These are phyloP conservation scores for Tilletia horrida DNA, from an alignment of 1,284 basidiomycete genomes.

Conservation along the genomic window DNA sequence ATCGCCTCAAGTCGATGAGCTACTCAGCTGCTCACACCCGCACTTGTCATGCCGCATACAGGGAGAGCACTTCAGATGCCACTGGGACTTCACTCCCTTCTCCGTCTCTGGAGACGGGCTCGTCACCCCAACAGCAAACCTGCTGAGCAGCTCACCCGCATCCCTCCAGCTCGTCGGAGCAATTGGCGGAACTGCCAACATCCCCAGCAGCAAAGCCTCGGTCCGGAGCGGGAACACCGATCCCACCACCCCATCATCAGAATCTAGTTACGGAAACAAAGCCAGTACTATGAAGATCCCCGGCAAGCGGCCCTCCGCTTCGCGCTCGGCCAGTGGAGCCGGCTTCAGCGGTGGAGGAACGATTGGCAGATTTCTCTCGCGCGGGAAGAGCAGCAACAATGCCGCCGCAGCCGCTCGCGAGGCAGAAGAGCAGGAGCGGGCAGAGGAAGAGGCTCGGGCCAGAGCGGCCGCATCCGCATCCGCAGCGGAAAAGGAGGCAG, in stretches of 20 bases:
- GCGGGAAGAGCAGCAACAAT: slow-evolving; percentile 29
- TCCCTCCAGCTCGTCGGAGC: not conserved
- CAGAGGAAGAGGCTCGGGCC: not conserved
- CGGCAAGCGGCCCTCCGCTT: not conserved
- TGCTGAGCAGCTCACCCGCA: slow-evolving; percentile 12
- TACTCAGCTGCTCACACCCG: not conserved
- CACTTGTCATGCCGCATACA: slow-evolving; percentile 15
- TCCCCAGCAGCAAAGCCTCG: slow-evolving; percentile 26
- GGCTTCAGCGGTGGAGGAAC: slow-evolving; percentile 16
- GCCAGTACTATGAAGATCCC: slow-evolving; percentile 29
- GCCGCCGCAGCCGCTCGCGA: slow-evolving; percentile 1
- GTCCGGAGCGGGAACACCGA: slow-evolving; percentile 27
- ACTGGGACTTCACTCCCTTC: slow-evolving; percentile 46
- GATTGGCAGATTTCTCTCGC: slow-evolving; percentile 19
- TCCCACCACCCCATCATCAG: not conserved
- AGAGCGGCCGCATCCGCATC: not conserved
- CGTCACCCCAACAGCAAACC: slow-evolving; percentile 26
- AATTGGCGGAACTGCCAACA: not conserved
- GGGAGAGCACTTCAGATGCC: slow-evolving; percentile 51
- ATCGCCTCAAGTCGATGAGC: not conserved
- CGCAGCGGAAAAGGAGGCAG: not conserved
- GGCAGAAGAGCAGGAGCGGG: slow-evolving; percentile 21
- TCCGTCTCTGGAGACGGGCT: slow-evolving; percentile 32
- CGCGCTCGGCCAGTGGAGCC: slow-evolving; percentile 20
- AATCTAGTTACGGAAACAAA: slow-evolving; percentile 20